These are phyloP conservation scores for Backusella tuberculispora DNA, from an alignment of 192 early-diverging fungal species.

Conservation along the genomic window DNA sequence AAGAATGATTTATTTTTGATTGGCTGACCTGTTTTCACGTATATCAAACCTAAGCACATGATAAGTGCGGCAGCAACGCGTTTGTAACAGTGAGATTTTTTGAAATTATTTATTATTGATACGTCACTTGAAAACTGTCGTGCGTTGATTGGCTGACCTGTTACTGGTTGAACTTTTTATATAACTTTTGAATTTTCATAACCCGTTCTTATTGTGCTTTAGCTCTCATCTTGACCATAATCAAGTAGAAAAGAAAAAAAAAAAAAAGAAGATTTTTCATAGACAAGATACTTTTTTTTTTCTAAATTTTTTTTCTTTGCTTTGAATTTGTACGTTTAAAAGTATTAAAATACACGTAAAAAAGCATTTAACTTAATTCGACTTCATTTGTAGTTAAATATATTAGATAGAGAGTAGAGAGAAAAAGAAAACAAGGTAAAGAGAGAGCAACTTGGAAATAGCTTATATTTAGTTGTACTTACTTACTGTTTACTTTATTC, in stretches of 20 bases:
- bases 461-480: background rate
- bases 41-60: no score
- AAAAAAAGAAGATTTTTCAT: background rate
- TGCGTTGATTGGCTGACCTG: background rate
- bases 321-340: background rate
- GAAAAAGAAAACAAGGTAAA: background rate
- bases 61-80: no score
- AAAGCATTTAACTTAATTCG: background rate
- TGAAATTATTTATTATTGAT: background rate
- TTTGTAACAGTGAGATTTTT: no score
- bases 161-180: background rate
- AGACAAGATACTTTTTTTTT: background rate
- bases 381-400: background rate
- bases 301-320: background rate
- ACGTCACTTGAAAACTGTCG: slow-evolving; percentile 14
- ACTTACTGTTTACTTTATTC: background rate
- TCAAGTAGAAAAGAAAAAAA: slow-evolving; percentile 2
- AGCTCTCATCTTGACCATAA: slow-evolving; percentile 9
- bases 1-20: no score
- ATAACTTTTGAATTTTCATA: background rate
- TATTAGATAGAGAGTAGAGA: background rate
- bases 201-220: slow-evolving; percentile 15
- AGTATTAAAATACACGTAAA: background rate
- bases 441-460: background rate
- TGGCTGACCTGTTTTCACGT: no score